These are phyloP conservation scores for Scytalidium sp. DNA, from an alignment of 2,329 filamentous ascomycete genomes.

Conservation along the genomic window DNA sequence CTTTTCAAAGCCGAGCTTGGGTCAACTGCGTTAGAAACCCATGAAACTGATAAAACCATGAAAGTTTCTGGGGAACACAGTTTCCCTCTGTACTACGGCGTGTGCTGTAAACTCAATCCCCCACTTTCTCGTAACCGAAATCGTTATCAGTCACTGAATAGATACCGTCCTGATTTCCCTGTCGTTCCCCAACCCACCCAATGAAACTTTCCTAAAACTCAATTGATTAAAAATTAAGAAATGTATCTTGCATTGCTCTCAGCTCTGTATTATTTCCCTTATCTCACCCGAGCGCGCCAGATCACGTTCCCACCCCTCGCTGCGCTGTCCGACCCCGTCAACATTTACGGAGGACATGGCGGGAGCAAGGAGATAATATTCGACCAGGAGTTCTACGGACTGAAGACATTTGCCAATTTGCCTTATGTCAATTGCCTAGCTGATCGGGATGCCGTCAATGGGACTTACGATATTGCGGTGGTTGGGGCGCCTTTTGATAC, in stretches of 20 bases:
- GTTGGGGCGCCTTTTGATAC: constrained; percentile 50
- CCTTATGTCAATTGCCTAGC: constrained; percentile 10
- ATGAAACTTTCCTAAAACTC: too few species aligned
- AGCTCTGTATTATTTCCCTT: background rate
- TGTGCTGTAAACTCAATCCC: too few species aligned
- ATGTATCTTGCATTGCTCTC: background rate
- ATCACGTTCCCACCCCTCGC: background rate
- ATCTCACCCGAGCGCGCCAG: background rate
- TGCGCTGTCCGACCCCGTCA: background rate
- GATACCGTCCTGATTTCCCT: too few species aligned
- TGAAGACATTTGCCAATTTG: constrained; percentile 11
- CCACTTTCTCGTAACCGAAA: too few species aligned
- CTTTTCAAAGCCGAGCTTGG: too few species aligned
- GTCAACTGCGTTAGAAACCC: too few species aligned
- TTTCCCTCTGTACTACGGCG: too few species aligned
- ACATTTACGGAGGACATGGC: background rate
- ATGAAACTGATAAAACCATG: too few species aligned
- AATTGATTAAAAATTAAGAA: too few species aligned
- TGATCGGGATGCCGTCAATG: background rate
- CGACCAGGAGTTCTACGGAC: constrained; percentile 4
- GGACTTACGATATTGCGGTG: constrained; percentile 32
- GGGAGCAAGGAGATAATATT: background rate
- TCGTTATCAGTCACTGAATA: too few species aligned
- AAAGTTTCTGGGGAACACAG: too few species aligned
- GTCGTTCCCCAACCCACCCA: too few species aligned